These are phyloP conservation scores for Thuidium tamariscinum DNA, from an alignment of 225 moss, liverwort and hornwort species.

Conservation along the genomic window DNA sequence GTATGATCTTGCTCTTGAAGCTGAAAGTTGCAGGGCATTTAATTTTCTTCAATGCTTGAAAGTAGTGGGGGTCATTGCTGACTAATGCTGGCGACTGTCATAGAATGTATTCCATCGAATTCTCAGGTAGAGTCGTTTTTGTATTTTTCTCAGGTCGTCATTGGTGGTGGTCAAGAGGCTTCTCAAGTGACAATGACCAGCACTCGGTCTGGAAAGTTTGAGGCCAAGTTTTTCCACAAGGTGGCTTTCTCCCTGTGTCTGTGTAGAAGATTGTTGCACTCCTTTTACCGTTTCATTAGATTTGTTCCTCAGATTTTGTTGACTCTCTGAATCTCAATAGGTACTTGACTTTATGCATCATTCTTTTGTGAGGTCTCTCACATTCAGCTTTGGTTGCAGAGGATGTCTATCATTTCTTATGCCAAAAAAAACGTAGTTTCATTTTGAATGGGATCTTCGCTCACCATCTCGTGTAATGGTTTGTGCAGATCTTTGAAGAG, in stretches of 20 bases:
- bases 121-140: background rate
- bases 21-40: background rate
- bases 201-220: slow-evolving; percentile 81
- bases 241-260: slow-evolving; percentile 1
- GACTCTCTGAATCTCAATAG: background rate
- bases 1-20: background rate
- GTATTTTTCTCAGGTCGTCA: slow-evolving; percentile 46
- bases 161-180: slow-evolving; percentile 97
- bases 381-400: background rate
- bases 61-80: background rate
- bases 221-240: slow-evolving; percentile 98
- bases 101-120: background rate
- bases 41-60: background rate
- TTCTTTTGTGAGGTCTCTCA: background rate
- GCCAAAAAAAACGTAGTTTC: background rate
- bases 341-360: background rate
- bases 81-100: background rate
- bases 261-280: background rate
- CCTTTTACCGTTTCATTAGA: background rate
- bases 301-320: background rate
- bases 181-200: slow-evolving; percentile 95
- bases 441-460: background rate
- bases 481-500: slow-evolving; percentile 66
- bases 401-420: background rate
- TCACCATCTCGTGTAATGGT: background rate